These are phyloP conservation scores for Endocarpon pusillum DNA, from an alignment of 495 filamentous ascomycete genomes.

Conservation along the genomic window DNA sequence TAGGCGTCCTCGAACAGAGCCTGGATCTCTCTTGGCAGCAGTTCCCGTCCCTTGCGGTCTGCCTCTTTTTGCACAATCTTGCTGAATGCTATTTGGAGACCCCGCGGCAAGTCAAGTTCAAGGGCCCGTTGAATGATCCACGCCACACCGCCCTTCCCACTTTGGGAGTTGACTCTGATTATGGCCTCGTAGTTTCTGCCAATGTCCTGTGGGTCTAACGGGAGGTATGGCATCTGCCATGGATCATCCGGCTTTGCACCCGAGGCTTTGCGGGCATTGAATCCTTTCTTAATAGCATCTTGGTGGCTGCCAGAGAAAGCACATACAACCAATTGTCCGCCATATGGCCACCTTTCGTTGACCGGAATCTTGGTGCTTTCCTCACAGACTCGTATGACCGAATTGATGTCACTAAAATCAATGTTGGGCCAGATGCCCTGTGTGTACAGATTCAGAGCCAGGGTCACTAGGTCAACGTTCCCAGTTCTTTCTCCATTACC, in stretches of 20 bases:
- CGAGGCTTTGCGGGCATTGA: slow-evolving; percentile 47
- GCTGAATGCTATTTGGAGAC: slow-evolving; percentile 81
- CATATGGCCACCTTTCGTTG: slow-evolving; percentile 76
- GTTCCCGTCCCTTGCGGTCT: slow-evolving; percentile 61
- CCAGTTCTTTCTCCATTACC: slow-evolving; percentile 93
- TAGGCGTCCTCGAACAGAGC: slow-evolving; percentile 78
- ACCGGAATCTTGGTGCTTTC: slow-evolving; percentile 89
- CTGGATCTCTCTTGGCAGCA: slow-evolving; percentile 67
- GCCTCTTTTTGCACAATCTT: slow-evolving; percentile 68
- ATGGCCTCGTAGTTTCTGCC: slow-evolving; percentile 92
- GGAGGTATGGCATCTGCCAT: slow-evolving; percentile 76
- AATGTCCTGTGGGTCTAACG: slow-evolving; percentile 84
- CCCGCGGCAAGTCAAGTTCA: slow-evolving; percentile 83
- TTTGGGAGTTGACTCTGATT: slow-evolving; percentile 94
- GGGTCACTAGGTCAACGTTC: slow-evolving; percentile 89
- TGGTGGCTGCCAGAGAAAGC: slow-evolving; percentile 88
- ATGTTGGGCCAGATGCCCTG: slow-evolving; percentile 79
- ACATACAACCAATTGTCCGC: slow-evolving; percentile 73
- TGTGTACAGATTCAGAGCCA: slow-evolving; percentile 91
- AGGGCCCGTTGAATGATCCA: slow-evolving; percentile 84
- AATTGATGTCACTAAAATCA: slow-evolving; percentile 82
- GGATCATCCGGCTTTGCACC: slow-evolving; percentile 40
- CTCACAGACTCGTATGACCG: slow-evolving; percentile 80
- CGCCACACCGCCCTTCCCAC: slow-evolving; percentile 85
- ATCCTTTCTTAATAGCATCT: slow-evolving; percentile 97